Evolutionary conservation across 345 rosid species (phyloP), one percentile per base, ranked within the genome.

Genomic region (Iberis pinnata): DNA sequence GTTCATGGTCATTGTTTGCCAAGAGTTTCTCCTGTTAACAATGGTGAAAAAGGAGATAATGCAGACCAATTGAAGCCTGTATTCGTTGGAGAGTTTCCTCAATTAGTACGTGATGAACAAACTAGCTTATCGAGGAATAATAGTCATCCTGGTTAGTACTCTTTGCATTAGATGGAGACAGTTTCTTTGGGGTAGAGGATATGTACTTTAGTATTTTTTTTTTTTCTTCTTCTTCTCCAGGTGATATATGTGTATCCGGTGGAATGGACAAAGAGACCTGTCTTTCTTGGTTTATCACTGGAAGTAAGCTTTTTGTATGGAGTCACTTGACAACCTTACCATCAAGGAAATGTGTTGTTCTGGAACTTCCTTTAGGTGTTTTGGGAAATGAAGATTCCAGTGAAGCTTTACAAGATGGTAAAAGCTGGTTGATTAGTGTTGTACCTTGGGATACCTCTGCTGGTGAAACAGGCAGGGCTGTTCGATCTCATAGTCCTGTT

Each of bases 51-150:
- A 48, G 80, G 67, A 44, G 70, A 67, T 29, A 80, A 72, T 16
- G 37, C 53, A 27, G 89, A 84, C 67, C 82, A 78, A 25, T 63
- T 76, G 13, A 84, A 81, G 70, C 98, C 96, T 14, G 96, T 90
- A 3, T 87, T 82, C 75, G 80, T 88, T 65, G 89, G 80, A 49
- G 96, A 88, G 67, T 87, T 84, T 63, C 96, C 96, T 15, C 87
- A 77, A 43, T 70, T 54, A 9, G 76, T 87, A 35, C 89, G 88
- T 42, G 89, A 81, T 70, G 92, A 87, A 59, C 89, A 75, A 60
- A 58, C 67, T 33, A 63, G 60, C 48, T 54, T 83, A 62, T 63
- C 65, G 11, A 78, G 48, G 61, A 76, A 68, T 62, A 78, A 46
- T 18, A 18, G 32, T 45, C 42, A 64, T 74, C 77, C 68, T 64